Evolutionary conservation across 1,284 basidiomycete species (phyloP), one percentile per base, ranked within the genome.

Genomic region (Rhodotorula mucilaginosa): DNA sequence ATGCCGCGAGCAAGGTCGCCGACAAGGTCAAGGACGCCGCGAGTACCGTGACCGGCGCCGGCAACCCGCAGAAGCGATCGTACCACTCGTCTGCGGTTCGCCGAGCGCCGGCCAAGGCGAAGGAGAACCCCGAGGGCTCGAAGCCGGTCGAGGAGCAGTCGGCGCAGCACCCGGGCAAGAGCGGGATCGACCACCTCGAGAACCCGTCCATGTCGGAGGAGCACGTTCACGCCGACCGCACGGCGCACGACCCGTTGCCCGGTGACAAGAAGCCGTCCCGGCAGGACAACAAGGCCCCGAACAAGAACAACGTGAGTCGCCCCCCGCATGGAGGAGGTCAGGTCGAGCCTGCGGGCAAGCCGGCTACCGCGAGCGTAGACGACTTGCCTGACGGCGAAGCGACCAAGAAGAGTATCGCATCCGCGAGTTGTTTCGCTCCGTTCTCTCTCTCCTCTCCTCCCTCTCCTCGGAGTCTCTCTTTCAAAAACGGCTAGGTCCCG

Each of bases 121-220:
- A 34, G 34, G 54, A 47, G 59, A 47, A 61, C 46, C 59, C 23
- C 57, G 15, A 34, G 29, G 52, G 31, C n/a, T 39, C 46, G 18
- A 60, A 48, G 47, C 48, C 60, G 26, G 56, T 21, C 57, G 57
- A 62, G 64, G 48, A 58, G 56, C 46, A 56, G 44, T 31, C 29
- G 16, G 47, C 70, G 8, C 61, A 61, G 26, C 73, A 74, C 60
- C 63, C 64, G 51, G 70, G 64, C 58, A 71, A 72, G 62, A 61
- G 51, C 26, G 73, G 70, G 15, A 62, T 66, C 61, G 64, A 69
- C 26, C 70, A 72, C 63, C 62, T 74, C 57, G 73, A 74, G 39
- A 72, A 71, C 56, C 70, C 70, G 39, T 57, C 57, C 13, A 26
- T 63, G 46, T 26, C 49, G 23, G 73, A 71, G 60, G 73, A 74